phyloP scores from a whole-genome alignment of 176 grass and related monocot species.

The Zizania latifolia region DNA sequence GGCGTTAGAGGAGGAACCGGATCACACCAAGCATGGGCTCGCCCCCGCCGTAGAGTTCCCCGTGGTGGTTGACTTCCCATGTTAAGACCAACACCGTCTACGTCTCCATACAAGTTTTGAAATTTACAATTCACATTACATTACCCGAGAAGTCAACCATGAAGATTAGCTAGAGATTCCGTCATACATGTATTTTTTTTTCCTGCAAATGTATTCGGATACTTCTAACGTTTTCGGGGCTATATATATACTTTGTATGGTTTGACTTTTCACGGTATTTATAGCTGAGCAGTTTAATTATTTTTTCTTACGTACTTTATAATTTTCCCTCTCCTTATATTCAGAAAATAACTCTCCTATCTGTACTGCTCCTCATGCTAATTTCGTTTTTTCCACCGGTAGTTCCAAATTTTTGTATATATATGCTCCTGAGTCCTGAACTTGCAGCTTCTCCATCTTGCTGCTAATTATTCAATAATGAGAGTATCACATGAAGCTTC shows the following conservation, averaged over 20 bases:
- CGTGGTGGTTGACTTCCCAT: conserved; percentile 34
- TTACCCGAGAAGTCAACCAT: conserved; percentile 20
- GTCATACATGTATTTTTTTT: not conserved
- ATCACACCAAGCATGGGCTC: conserved; percentile 23
- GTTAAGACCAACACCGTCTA: not conserved
- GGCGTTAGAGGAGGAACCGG: conserved; percentile 42
- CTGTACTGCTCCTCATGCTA: too few species aligned
- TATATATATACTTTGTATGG: conserved; percentile 1
- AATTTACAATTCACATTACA: not conserved
- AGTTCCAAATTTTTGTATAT: not conserved
- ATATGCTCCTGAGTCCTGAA: not conserved
- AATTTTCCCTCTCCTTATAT: not conserved
- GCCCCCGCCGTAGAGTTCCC: conserved; percentile 16
- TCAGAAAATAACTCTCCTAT: not conserved
- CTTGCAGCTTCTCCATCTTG: not conserved
- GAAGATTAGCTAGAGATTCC: conserved; percentile 15
- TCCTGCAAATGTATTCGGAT: conserved; percentile 10
- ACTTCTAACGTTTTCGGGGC: conserved; percentile 1
- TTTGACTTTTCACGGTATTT: conserved; percentile 13
- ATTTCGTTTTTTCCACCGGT: not conserved
- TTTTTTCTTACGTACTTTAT: not conserved
- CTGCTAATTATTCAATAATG: not conserved
- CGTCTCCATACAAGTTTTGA: conserved; percentile 6
- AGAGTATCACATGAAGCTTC: not conserved
- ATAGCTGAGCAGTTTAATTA: not conserved